phyloP scores from a whole-genome alignment of 768 basidiomycete genomes.

The Lactarius quietus region DNA sequence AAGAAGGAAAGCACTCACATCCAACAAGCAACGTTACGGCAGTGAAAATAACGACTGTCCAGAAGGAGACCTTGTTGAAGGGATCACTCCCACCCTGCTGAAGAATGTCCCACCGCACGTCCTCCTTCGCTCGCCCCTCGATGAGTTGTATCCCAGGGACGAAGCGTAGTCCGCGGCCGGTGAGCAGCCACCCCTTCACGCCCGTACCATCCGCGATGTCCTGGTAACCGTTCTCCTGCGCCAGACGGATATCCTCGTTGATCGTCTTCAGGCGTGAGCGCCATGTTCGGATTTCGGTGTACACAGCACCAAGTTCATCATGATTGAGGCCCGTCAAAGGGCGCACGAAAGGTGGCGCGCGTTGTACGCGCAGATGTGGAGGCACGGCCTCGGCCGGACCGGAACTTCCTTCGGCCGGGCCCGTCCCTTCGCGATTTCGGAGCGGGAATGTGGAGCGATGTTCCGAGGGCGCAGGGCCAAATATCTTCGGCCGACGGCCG shows the following conservation, averaged over 20 bases:
- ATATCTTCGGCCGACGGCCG: constrained; percentile 24
- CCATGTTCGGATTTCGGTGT: constrained; percentile 66
- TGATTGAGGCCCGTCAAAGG: constrained; percentile 71
- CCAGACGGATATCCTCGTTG: constrained; percentile 67
- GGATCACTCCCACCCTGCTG: constrained; percentile 49
- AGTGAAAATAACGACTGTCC: constrained; percentile 51
- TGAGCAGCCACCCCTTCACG: constrained; percentile 75
- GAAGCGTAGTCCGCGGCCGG: constrained; percentile 63
- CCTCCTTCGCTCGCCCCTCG: constrained; percentile 78
- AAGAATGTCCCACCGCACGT: constrained; percentile 76
- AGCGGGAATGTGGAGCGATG: constrained; percentile 65
- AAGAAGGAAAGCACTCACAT: constrained; percentile 47
- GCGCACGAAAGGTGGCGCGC: constrained; percentile 65
- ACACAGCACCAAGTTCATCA: constrained; percentile 60
- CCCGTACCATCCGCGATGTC: constrained; percentile 67
- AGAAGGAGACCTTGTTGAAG: constrained; percentile 49
- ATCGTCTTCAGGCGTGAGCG: constrained; percentile 66
- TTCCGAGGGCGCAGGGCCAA: constrained; percentile 30
- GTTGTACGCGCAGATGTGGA: constrained; percentile 66
- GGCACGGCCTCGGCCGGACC: constrained; percentile 44
- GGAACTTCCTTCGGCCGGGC: constrained; percentile 32
- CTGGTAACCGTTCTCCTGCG: constrained; percentile 62
- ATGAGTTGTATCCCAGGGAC: constrained; percentile 65
- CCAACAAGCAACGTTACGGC: constrained; percentile 52
- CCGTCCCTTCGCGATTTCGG: constrained; percentile 35